Evolutionary conservation across 169 alveolate genomes (phyloP).

Genomic region (Cryptosporidium sp.): DNA sequence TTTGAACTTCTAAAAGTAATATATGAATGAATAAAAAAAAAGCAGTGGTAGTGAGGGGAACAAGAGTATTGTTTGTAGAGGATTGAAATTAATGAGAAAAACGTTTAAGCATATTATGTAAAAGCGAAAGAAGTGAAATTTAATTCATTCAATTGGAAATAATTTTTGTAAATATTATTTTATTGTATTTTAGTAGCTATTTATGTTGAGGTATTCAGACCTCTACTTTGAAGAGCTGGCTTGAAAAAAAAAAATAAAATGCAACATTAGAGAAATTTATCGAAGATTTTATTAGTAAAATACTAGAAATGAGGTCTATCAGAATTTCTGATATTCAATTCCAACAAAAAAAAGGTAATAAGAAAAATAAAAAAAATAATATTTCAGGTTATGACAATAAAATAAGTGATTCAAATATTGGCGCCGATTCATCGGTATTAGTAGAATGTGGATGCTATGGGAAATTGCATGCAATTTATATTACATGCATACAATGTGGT

Average conservation of each 20-base stretch:
- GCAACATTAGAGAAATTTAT: background rate
- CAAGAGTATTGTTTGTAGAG: too few relatives aligned
- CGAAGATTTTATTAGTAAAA: too few relatives aligned
- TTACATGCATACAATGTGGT: constrained; percentile 65
- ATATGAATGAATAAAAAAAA: too few relatives aligned
- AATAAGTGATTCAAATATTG: background rate
- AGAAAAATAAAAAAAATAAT: background rate
- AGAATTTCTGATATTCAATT: constrained; percentile 42
- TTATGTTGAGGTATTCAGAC: too few relatives aligned
- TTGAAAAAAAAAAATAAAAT: too few relatives aligned
- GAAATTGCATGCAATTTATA: constrained; percentile 37
- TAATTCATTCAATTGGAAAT: too few relatives aligned
- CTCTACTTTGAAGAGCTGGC: background rate
- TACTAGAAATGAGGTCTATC: constrained; percentile 5
- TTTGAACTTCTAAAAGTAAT: too few relatives aligned
- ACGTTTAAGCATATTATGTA: too few relatives aligned
- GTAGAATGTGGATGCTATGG: constrained; percentile 69
- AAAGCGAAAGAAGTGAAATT: background rate
- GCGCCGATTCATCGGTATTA: background rate
- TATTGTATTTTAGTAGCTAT: too few relatives aligned
- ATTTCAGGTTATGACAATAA: background rate
- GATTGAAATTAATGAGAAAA: background rate
- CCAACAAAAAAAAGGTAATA: constrained; percentile 16
- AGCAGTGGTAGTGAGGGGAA: background rate
- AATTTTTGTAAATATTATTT: too few relatives aligned